Evolutionary conservation across 257 asterid genomes (phyloP), one percentile per base, ranked within the genome.

Genomic region (Solanum etuberosum): DNA sequence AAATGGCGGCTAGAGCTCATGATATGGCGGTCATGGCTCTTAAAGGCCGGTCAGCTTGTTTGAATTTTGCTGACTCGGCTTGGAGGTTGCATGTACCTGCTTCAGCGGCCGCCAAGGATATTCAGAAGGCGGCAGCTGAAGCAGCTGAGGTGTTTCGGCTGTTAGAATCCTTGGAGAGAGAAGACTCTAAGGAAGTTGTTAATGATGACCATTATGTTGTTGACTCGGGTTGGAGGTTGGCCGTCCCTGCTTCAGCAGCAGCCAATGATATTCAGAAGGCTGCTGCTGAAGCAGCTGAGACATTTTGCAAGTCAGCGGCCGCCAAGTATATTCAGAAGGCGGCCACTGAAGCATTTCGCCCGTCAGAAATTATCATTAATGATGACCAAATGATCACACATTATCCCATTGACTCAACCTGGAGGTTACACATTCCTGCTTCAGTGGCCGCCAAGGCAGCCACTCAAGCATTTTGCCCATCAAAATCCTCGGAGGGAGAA

Each of bases 21-120:
- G 98, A 95, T 8, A 97, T 95, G 84, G 96, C 95, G 0, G 96
- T 95, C 4, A 85, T 95, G 3, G 96, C 97, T 0, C 86, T 95
- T 10, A 77, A 94, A 13, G 96, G 98, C 25, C 85, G 87, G 10
- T 92, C 92, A 1, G 72, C 72, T 65, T 91, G 94, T 80, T 80
- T 95, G 72, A 63, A 63, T n/a, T 63, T 63, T 63, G 95, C 72
- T 25, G 34, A 65, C 72, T 71, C 78, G 14, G 25, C 78, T 18
- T 71, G 94, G 93, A 87, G 89, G 65, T 82, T 95, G 40, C 92
- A 91, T 0, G 70, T 91, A 23, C 95, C 97, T 35, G 34, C 72
- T 11, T 65, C 72, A 65, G 2, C 72, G 15, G 15, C 72, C 18
- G 18, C 71, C 72, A 63, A n/a, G 18, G 71, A 63, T 63, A 57